Evolutionary conservation across 2,329 filamentous ascomycete species (phyloP), one percentile per base, ranked within the genome.

Genomic region (Aaosphaeria arxii): DNA sequence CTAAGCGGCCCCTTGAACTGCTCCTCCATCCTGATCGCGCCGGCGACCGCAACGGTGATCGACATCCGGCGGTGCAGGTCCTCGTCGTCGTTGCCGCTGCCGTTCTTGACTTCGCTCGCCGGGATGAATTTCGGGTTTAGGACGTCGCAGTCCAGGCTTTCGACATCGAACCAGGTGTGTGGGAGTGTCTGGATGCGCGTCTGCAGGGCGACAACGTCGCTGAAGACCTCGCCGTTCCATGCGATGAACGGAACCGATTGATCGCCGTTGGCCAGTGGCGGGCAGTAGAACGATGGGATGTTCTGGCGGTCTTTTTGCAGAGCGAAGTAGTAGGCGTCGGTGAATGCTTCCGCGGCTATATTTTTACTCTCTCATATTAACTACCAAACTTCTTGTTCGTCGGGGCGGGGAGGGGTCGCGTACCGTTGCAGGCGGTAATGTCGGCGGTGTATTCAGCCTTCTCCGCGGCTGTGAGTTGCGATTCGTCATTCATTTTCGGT

Each of bases 81-180:
- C 70, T 65, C 48, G 57, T 67, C 44, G 53, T 66, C 63, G 56
- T 58, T 62, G 53, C 58, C 52, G 50, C 40, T 56, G 52, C 48
- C 47, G 11, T 40, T 43, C 45, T 39, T 30, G 7, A 50, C 32
- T 24, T 48, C 40, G 31, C 11, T 35, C 5, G 55, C 46, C 11
- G 49, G 33, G 3, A 80, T 80, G 56, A 80, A 73, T 44, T 81
- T 78, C 7, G 82, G 78, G 71, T 92, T 94, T 61, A 92, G 74
- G 42, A 91, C 82, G 55, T 95, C 89, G 49, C 84, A 85, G 70
- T 95, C 88, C 58, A 86, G 83, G 11, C 83, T 84, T 62, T 89
- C 85, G 47, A 90, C 77, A 47, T 92, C 88, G 72, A 89, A 94
- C 57, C 77, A 71, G 11, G 85, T 72, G 72, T 74, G 71, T 57